These are phyloP conservation scores for Ambrosiella xylebori DNA, from an alignment of 2,329 filamentous ascomycete species.

Conservation along the genomic window DNA sequence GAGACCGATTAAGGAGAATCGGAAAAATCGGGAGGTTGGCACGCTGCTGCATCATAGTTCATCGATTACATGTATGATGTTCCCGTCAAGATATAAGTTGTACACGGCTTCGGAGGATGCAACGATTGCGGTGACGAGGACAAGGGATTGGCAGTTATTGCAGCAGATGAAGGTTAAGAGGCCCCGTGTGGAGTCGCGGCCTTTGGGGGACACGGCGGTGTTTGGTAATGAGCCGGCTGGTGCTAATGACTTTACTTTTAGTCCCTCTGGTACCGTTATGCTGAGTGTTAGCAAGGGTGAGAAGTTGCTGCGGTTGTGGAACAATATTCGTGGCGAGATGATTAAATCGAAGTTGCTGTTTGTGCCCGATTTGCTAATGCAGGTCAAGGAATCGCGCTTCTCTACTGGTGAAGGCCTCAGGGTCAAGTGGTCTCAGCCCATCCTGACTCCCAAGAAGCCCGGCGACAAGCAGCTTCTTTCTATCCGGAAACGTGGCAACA, in stretches of 20 bases:
- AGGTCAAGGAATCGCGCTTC: slow-evolving; percentile 60
- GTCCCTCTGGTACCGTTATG: slow-evolving; percentile 94
- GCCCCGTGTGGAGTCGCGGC: slow-evolving; percentile 61
- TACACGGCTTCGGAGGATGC: slow-evolving; percentile 82
- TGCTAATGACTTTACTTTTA: slow-evolving; percentile 86
- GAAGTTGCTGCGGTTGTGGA: slow-evolving; percentile 86
- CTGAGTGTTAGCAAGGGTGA: slow-evolving; percentile 82
- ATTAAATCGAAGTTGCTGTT: slow-evolving; percentile 92
- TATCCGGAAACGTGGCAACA: background rate
- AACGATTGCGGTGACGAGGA: slow-evolving; percentile 71
- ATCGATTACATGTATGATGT: slow-evolving; percentile 61
- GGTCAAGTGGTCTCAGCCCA: slow-evolving; percentile 61
- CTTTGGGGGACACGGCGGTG: slow-evolving; percentile 77
- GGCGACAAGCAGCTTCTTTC: background rate
- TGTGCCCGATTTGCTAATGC: slow-evolving; percentile 49
- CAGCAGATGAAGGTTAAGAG: slow-evolving; percentile 79
- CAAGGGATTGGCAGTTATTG: slow-evolving; percentile 75
- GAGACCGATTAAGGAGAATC: slow-evolving; percentile 65
- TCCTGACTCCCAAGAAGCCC: slow-evolving; percentile 16
- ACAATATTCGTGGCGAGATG: slow-evolving; percentile 30
- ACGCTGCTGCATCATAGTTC: slow-evolving; percentile 73
- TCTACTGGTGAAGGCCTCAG: slow-evolving; percentile 66
- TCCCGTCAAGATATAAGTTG: slow-evolving; percentile 74
- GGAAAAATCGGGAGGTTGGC: slow-evolving; percentile 74
- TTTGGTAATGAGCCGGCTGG: slow-evolving; percentile 68